A percentile compares a stretch with the other conserved stretches of the same genome.
phyloP scores from a whole-genome alignment of 75 land plant genomes.

The Larix kaempferi region DNA sequence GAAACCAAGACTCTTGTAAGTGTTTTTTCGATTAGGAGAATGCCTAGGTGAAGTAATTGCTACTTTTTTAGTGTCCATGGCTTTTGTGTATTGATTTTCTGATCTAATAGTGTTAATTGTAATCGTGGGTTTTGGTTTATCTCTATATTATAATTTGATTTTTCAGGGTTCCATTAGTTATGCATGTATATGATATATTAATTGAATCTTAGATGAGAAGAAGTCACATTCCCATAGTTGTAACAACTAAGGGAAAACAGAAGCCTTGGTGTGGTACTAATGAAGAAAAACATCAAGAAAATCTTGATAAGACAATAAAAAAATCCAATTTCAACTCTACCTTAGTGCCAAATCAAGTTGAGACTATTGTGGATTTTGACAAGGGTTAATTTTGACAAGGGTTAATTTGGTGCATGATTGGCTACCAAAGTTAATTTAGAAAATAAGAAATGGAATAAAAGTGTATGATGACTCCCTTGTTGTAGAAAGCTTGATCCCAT shows the following conservation, averaged over 20 bases:
- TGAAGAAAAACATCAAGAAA: conserved; percentile 25
- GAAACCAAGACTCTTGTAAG: conserved; percentile 97
- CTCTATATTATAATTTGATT: not conserved
- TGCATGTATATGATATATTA: conserved; percentile 94
- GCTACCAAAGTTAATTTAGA: not conserved
- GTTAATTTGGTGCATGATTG: conserved; percentile 4
- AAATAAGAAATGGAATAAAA: conserved; percentile 5
- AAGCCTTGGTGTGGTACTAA: conserved; percentile 12
- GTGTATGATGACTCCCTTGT: conserved; percentile 15
- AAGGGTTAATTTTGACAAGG: too few relatives aligned
- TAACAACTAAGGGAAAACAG: conserved; percentile 45
- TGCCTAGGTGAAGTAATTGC: conserved; percentile 64
- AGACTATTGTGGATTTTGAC: conserved; percentile 33
- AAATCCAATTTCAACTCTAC: conserved; percentile 30
- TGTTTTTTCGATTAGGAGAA: conserved; percentile 90
- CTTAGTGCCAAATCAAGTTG: conserved; percentile 28
- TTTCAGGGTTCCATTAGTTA: conserved; percentile 89
- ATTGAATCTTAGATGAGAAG: conserved; percentile 98
- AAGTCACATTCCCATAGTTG: conserved; percentile 99
- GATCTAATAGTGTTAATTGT: not conserved
- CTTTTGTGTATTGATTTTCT: not conserved
- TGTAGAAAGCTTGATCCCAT: conserved; percentile 10
- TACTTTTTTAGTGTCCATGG: not conserved
- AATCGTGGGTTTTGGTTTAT: conserved; percentile 3
- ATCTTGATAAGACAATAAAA: not conserved